A percentile compares a stretch with the other conserved stretches of the same genome.
Evolutionary conservation across 805 yeast species (phyloP).

Genomic region (Candida sithepensis): DNA sequence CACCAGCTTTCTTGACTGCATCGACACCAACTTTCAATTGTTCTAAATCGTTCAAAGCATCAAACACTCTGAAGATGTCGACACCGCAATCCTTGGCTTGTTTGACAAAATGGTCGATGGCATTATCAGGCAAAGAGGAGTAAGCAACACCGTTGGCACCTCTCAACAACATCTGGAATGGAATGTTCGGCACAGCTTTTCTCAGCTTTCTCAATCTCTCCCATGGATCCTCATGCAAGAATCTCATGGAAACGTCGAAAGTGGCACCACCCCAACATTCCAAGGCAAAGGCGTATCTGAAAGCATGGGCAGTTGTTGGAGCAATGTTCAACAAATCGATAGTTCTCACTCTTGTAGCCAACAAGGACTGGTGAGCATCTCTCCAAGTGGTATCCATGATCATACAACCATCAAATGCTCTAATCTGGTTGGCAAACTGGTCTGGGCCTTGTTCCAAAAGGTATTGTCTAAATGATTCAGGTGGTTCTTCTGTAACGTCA

Average conservation of each 20-base stretch:
- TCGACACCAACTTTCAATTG: constrained; percentile 96
- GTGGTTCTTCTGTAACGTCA: constrained; percentile 50
- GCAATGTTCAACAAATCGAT: constrained; percentile 90
- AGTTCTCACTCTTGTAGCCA: constrained; percentile 97
- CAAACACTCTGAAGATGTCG: constrained; percentile 96
- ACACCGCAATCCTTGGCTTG: constrained; percentile 97
- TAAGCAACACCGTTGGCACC: constrained; percentile 99
- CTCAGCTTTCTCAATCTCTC: constrained; percentile 86
- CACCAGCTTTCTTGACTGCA: constrained; percentile 97
- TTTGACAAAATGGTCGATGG: constrained; percentile 92
- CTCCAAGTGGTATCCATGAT: constrained; percentile 99
- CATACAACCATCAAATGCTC: constrained; percentile 79
- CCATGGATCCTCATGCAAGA: constrained; percentile 99
- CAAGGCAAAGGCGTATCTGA: constrained; percentile 85
- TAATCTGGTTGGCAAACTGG: constrained; percentile 83
- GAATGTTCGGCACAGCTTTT: constrained; percentile 92
- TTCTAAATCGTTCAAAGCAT: constrained; percentile 93
- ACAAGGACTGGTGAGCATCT: constrained; percentile 97
- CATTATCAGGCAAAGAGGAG: constrained; percentile 96
- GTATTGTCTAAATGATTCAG: constrained; percentile 90
- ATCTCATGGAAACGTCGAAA: constrained; percentile 97
- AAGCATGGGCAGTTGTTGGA: constrained; percentile 86
- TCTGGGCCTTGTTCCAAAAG: constrained; percentile 83
- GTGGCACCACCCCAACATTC: constrained; percentile 99
- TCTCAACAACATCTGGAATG: constrained; percentile 98